These are phyloP conservation scores for Penicillium nordicum DNA, from an alignment of 2,329 filamentous ascomycete species.

Conservation along the genomic window DNA sequence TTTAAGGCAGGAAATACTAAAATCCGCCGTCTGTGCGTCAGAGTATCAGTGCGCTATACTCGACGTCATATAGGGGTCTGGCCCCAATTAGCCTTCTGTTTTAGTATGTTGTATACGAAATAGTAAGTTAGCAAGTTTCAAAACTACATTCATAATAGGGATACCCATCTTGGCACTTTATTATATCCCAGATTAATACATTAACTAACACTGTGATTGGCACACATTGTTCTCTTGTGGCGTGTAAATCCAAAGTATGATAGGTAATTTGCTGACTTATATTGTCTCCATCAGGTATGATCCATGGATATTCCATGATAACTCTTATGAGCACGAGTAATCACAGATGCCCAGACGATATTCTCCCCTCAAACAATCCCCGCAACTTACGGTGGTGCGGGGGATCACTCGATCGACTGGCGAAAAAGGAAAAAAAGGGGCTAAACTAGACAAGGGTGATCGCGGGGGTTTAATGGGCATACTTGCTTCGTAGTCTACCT, in stretches of 20 bases:
- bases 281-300: not conserved
- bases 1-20: constrained; percentile 2
- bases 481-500: not conserved
- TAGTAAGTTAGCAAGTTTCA: not conserved
- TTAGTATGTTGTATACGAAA: not conserved
- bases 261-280: not conserved
- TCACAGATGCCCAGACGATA: not conserved
- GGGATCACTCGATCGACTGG: not conserved
- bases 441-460: not conserved
- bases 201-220: not conserved
- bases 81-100: constrained; percentile 13
- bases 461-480: not conserved
- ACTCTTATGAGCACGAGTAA: not conserved
- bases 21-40: not conserved
- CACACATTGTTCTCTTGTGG: not conserved
- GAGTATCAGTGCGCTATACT: constrained; percentile 10
- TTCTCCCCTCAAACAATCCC: not conserved
- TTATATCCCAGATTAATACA: not conserved
- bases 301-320: not conserved
- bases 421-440: not conserved
- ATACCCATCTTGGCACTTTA: not conserved
- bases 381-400: not conserved
- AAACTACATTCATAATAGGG: not conserved
- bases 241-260: not conserved
- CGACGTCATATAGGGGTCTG: constrained; percentile 17